Evolutionary conservation across 108 stramenopile genomes (phyloP).

Genomic region (Cyclotella atomus): DNA sequence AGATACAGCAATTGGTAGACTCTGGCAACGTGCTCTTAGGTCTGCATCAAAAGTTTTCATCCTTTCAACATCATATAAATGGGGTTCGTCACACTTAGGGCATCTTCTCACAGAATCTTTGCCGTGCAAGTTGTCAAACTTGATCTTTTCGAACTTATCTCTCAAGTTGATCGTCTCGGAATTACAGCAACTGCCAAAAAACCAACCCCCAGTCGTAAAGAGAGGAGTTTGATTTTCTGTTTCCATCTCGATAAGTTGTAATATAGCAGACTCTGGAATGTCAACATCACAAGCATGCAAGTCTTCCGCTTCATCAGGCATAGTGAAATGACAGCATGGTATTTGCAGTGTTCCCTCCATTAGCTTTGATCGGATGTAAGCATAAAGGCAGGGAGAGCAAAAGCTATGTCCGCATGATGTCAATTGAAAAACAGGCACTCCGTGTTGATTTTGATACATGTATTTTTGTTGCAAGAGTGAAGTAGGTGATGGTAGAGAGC

Average conservation of each 20-base stretch:
- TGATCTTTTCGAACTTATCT: conserved; percentile 51
- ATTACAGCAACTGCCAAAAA: no score
- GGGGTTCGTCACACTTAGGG: conserved; percentile 47
- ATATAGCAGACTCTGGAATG: conserved; percentile 25
- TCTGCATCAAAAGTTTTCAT: conserved; percentile 30
- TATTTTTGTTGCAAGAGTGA: background rate
- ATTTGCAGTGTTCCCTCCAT: conserved; percentile 35
- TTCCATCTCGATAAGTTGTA: conserved; percentile 22
- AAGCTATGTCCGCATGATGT: conserved; percentile 51
- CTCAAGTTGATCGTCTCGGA: background rate
- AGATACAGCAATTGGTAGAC: background rate
- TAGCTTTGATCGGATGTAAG: conserved; percentile 55
- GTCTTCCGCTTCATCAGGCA: conserved; percentile 4
- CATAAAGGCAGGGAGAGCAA: conserved; percentile 50
- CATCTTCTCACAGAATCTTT: conserved; percentile 53
- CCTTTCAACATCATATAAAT: conserved; percentile 35
- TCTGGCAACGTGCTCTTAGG: conserved; percentile 1
- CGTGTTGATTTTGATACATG: conserved; percentile 8
- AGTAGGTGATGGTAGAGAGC: no score
- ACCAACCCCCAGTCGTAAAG: background rate
- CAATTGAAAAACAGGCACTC: conserved; percentile 15
- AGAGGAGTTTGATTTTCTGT: background rate
- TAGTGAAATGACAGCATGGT: conserved; percentile 31
- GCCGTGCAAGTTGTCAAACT: conserved; percentile 44
- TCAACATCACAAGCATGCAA: conserved; percentile 26